Evolutionary conservation across 768 basidiomycete genomes (phyloP).

Genomic region (Russula ochroleuca): DNA sequence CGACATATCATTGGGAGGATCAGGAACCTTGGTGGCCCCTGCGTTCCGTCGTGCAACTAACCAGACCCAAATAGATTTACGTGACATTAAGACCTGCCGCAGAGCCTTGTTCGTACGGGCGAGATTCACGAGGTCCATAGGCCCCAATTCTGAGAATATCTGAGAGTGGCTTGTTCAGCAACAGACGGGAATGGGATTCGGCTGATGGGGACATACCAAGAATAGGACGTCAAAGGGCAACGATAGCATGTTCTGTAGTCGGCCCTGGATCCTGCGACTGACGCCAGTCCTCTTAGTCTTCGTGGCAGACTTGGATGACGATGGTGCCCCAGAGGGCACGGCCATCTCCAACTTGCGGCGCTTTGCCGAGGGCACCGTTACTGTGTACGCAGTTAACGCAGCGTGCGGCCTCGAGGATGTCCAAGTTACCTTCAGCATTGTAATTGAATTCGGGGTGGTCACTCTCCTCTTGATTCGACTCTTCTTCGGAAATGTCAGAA

Average conservation of each 20-base stretch:
- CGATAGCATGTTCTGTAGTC: constrained; percentile 24
- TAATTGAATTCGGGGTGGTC: neutral
- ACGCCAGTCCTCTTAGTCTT: constrained; percentile 6
- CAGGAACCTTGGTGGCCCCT: constrained; percentile 10
- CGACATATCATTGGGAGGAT: constrained; percentile 26
- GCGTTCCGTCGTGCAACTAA: constrained; percentile 14
- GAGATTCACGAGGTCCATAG: constrained; percentile 25
- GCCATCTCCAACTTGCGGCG: constrained; percentile 13
- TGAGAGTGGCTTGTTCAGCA: neutral
- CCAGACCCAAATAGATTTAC: constrained; percentile 26
- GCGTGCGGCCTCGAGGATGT: too few species aligned
- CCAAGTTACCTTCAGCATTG: constrained; percentile 8
- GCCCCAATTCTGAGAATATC: constrained; percentile 20
- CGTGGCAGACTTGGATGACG: constrained; percentile 7
- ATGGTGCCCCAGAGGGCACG: neutral
- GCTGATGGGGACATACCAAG: constrained; percentile 5
- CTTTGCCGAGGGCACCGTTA: neutral
- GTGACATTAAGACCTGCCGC: constrained; percentile 24
- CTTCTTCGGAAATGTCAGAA: neutral
- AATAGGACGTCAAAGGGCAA: constrained; percentile 24
- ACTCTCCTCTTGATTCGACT: neutral
- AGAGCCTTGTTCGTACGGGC: constrained; percentile 25
- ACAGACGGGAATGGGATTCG: neutral
- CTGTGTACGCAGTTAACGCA: neutral
- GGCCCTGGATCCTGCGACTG: constrained; percentile 19